Evolutionary conservation across 306 rosid species (phyloP), one percentile per base, ranked within the genome.

Genomic region (Luffa aegyptiaca): DNA sequence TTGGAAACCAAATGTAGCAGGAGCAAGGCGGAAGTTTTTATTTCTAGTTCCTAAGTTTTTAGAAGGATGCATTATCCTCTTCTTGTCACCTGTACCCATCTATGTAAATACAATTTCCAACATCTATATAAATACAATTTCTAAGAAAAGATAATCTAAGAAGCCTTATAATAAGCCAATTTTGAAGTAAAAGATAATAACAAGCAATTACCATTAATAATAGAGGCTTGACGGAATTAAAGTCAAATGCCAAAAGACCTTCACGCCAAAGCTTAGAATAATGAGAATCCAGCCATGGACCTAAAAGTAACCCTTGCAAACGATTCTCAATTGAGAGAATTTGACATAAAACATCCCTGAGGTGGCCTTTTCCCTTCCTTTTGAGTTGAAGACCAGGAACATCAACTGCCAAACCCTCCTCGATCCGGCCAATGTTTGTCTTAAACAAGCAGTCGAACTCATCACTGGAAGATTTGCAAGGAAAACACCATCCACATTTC

Each of bases 401-500:
- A 84, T 86, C 72, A 75, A 81, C 77, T 65, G 82, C 79, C 72
- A 91, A 83, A 81, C 78, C 85, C 81, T 89, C 91, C 80, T 26
- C 75, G 76, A 83, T 63, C 81, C 90, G 81, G 66, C 84, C 84
- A 83, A 82, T 83, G 72, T 82, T 80, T 79, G 81, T 82, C 85
- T 80, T 84, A 85, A 91, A 88, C 88, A 95, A 89, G 89, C 99
- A 95, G 84, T 90, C 94, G 76, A 83, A 82, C 71, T 88, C 96
- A 83, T 93, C 91, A 85, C 84, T 83, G 58, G 83, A 82, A 86
- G 70, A 79, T 89, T 88, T 93, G 84, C 99, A 93, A 66, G 86
- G 80, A 88, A 87, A 90, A 87, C 97, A 93, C 99, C 97, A 95
- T 75, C 98, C 97, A 44, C 97, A 95, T 84, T 91, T 93, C 86